These are phyloP conservation scores for Leccinum fallax DNA, from an alignment of 1,284 basidiomycete genomes.

Conservation along the genomic window DNA sequence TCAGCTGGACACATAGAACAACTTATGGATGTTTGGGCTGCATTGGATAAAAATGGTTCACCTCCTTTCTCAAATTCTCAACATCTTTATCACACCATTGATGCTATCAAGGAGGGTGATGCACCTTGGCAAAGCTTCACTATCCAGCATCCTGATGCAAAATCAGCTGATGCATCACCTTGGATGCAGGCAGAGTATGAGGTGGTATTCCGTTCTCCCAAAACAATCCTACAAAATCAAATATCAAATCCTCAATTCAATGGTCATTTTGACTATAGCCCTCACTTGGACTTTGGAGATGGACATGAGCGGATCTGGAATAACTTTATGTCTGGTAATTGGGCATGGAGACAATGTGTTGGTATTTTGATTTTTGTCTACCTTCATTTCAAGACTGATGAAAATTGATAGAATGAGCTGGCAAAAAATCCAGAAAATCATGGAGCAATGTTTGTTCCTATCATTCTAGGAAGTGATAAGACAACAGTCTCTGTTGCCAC, in stretches of 20 bases:
- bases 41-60: neutral
- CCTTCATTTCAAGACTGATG: too few relatives aligned
- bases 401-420: too few relatives aligned
- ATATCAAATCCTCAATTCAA: neutral
- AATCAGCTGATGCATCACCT: neutral
- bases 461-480: too few relatives aligned
- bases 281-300: neutral
- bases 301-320: neutral
- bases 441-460: too few relatives aligned
- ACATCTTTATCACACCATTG: neutral
- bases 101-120: neutral
- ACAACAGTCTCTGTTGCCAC: too few relatives aligned
- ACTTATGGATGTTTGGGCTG: neutral
- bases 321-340: too few relatives aligned
- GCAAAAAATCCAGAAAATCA: too few relatives aligned
- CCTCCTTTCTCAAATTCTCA: neutral
- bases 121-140: neutral
- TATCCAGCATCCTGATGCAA: neutral
- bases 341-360: too few relatives aligned
- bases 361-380: too few relatives aligned
- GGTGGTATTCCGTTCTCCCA: neutral
- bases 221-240: neutral
- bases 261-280: neutral
- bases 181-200: neutral
- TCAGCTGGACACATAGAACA: neutral